Evolutionary conservation across 2,329 filamentous ascomycete genomes (phyloP).

Genomic region (Rachicladosporium sp.): DNA sequence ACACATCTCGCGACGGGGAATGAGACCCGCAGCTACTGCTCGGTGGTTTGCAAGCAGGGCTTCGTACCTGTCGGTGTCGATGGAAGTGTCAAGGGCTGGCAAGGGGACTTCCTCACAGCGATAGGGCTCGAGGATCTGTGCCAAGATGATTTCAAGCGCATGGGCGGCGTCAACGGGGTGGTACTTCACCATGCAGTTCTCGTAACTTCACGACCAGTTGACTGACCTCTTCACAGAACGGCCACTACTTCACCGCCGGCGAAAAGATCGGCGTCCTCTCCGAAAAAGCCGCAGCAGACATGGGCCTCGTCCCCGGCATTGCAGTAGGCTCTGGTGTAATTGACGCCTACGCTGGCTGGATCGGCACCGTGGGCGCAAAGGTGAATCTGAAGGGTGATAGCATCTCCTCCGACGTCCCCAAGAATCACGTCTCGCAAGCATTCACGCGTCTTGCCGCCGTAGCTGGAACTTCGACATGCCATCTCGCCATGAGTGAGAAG

Average conservation of each 20-base stretch:
- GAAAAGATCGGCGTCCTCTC: slow-evolving; percentile 83
- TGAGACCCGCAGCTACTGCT: slow-evolving; percentile 88
- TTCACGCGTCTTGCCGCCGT: slow-evolving; percentile 89
- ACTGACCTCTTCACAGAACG: slow-evolving; percentile 54
- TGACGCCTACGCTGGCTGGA: slow-evolving; percentile 97
- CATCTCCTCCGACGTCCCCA: slow-evolving; percentile 48
- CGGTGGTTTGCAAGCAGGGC: slow-evolving; percentile 93
- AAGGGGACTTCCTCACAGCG: slow-evolving; percentile 77
- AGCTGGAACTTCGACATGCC: slow-evolving; percentile 92
- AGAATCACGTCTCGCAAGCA: slow-evolving; percentile 82
- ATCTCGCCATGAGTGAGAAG: slow-evolving; percentile 86
- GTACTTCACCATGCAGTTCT: slow-evolving; percentile 39
- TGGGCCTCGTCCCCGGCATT: slow-evolving; percentile 76
- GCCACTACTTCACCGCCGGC: slow-evolving; percentile 79
- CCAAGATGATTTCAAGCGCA: slow-evolving; percentile 78
- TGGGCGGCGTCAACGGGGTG: slow-evolving; percentile 90
- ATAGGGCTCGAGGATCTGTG: slow-evolving; percentile 68
- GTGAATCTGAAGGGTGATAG: slow-evolving; percentile 52
- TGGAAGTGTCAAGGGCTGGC: slow-evolving; percentile 95
- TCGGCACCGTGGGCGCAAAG: slow-evolving; percentile 96
- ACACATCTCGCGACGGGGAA: slow-evolving; percentile 89
- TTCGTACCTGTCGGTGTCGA: slow-evolving; percentile 92
- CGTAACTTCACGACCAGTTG: slow-evolving; percentile 7
- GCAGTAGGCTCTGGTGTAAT: slow-evolving; percentile 94
- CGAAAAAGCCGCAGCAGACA: slow-evolving; percentile 67